Conservation (phyloP, 306 rosid species). For the Malus sieversii region DNA sequence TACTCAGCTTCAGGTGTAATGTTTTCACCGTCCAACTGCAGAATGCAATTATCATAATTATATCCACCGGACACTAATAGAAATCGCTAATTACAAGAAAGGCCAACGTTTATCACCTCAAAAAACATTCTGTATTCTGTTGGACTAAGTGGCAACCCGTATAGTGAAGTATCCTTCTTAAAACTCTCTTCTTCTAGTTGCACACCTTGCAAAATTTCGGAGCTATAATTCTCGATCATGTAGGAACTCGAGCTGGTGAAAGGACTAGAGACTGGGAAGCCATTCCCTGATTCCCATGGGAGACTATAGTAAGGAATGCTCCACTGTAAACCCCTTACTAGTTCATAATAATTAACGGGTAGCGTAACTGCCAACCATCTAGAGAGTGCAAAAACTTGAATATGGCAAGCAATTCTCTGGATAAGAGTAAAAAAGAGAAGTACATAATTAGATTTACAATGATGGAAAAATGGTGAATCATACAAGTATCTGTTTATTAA, state of each 20-base stretch:
- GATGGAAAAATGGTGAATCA: background rate
- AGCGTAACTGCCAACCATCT: conserved; percentile 68
- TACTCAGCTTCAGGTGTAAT: conserved; percentile 66
- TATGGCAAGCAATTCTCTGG: conserved; percentile 83
- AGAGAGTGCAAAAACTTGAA: conserved; percentile 78
- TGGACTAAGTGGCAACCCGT: conserved; percentile 73
- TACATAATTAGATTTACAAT: conserved; percentile 5
- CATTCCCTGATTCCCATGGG: conserved; percentile 66
- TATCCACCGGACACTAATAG: background rate
- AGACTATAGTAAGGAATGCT: conserved; percentile 61
- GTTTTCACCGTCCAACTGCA: conserved; percentile 46
- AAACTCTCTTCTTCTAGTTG: conserved; percentile 26
- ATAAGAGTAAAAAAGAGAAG: conserved; percentile 11
- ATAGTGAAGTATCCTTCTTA: conserved; percentile 32
- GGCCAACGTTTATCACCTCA: conserved; percentile 44
- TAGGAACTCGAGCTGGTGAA: conserved; percentile 30
- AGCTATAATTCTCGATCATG: conserved; percentile 22
- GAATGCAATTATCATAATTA: background rate
- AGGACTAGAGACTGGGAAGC: conserved; percentile 36
- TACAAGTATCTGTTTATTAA: too few species aligned
- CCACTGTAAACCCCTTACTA: conserved; percentile 66
- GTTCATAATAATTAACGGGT: conserved; percentile 75
- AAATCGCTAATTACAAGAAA: conserved; percentile 6
- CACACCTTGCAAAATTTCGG: conserved; percentile 23
- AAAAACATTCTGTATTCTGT: conserved; percentile 67